phyloP scores from a whole-genome alignment of 768 basidiomycete genomes.

The Amyloporia xantha region DNA sequence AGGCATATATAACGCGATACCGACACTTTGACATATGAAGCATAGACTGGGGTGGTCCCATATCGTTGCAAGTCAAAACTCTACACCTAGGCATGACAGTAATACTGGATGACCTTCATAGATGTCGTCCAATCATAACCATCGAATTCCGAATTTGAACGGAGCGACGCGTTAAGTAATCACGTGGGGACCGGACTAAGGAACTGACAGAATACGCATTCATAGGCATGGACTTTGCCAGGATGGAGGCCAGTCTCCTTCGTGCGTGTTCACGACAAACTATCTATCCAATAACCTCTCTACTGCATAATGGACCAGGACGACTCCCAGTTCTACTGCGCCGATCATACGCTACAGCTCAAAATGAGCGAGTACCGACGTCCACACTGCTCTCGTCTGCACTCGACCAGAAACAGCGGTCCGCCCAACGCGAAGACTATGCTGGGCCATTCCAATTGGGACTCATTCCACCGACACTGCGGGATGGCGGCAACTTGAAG shows the following conservation, averaged over 20 bases:
- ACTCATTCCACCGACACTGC: constrained; percentile 48
- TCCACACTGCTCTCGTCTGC: constrained; percentile 54
- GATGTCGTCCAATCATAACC: too few species aligned
- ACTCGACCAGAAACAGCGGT: constrained; percentile 50
- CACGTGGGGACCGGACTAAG: too few species aligned
- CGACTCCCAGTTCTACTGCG: background rate
- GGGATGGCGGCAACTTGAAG: constrained; percentile 48
- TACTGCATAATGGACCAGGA: background rate
- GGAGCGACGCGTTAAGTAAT: too few species aligned
- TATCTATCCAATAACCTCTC: background rate
- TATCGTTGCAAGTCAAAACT: too few species aligned
- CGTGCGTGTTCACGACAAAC: background rate
- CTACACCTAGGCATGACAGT: too few species aligned
- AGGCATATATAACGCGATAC: too few species aligned
- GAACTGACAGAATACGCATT: too few species aligned
- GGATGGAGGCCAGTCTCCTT: background rate
- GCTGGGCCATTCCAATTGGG: constrained; percentile 79
- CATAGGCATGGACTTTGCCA: background rate
- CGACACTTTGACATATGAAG: too few species aligned
- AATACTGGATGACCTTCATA: too few species aligned
- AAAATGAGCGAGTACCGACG: constrained; percentile 24
- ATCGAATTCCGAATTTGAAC: too few species aligned
- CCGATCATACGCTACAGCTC: constrained; percentile 42
- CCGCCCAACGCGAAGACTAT: constrained; percentile 40
- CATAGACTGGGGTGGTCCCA: too few species aligned